Percentiles rank a stretch among this genome's conserved stretches.
Evolutionary conservation across 2,329 filamentous ascomycete genomes (phyloP).

Genomic region (Moelleriella libera): DNA sequence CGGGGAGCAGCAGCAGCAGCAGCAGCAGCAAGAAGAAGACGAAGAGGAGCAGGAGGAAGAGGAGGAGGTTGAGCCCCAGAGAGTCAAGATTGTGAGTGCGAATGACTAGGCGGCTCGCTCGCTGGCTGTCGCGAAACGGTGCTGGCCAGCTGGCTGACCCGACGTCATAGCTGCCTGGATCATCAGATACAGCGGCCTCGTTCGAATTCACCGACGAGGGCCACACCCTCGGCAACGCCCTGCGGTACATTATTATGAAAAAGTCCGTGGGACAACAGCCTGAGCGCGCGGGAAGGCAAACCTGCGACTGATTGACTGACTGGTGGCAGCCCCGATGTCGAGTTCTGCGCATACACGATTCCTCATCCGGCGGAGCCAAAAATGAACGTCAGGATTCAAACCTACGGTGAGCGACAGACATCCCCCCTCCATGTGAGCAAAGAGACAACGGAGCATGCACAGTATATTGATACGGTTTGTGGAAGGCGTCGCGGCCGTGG

Average conservation of each 20-base stretch:
- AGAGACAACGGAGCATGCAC: background rate
- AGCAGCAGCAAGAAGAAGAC: constrained; percentile 8
- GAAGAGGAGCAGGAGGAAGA: constrained; percentile 29
- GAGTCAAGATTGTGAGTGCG: constrained; percentile 45
- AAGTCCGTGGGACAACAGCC: constrained; percentile 47
- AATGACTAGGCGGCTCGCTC: too few species aligned
- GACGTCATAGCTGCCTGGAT: constrained; percentile 57
- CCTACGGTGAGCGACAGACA: constrained; percentile 56
- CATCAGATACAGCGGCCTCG: constrained; percentile 75
- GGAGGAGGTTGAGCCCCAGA: constrained; percentile 34
- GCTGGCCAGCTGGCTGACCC: too few species aligned
- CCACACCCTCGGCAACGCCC: constrained; percentile 86
- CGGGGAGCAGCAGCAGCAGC: too few species aligned
- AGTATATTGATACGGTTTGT: constrained; percentile 2
- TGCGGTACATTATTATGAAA: constrained; percentile 96
- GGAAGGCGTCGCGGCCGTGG: constrained; percentile 63
- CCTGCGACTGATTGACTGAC: background rate
- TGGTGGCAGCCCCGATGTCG: constrained; percentile 65
- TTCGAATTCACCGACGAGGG: constrained; percentile 93
- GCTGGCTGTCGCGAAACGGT: too few species aligned
- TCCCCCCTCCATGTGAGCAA: too few species aligned
- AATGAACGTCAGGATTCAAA: constrained; percentile 97
- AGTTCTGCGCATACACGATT: constrained; percentile 97
- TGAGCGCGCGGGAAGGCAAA: background rate
- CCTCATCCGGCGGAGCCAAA: constrained; percentile 91